Evolutionary conservation across 2,329 filamentous ascomycete genomes (phyloP), one percentile per base, ranked within the genome.

Genomic region (Didymosphaeria variabile): DNA sequence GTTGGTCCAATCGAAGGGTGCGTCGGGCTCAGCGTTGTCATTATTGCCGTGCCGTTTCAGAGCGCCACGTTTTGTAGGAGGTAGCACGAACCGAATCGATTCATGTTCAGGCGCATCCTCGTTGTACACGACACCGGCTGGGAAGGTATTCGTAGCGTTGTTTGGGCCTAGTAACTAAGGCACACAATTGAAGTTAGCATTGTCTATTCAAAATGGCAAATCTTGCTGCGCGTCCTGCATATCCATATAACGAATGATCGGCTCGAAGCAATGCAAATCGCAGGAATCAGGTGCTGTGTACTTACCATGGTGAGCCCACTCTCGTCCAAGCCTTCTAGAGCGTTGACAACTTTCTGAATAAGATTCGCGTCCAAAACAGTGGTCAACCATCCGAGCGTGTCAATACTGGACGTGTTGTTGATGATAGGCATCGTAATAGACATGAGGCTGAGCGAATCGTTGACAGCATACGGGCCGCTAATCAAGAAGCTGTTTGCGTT

Each of bases 361-460:
- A 90, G 84, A 4, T 81, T 80, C 1, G 90, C 90, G 58, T 91
- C 87, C 58, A 91, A 85, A n/a, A 97, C 83, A 2, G 94, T 81
- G 1, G 93, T 97, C 81, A 97, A 86, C 81, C 93, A 97, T 1
- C 92, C 94, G 5, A 97, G 83, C 0, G 94, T 86, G 63, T 90
- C 88, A 3, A 80, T 80, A 45, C 79, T 75, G 2, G 85, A 84
- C 1, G 84, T 83, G 66, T 89, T 91, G 73, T 90, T 88, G 61
- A 91, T 85, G 56, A 97, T 87, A 0, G 93, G 92, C 17, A 94
- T 80, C 0, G 93, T 97, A 60, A 97, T 82, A 2, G 93, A 97
- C 13, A 97, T 76, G 12, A 97, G 81, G 23, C 91, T 91, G 65
- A 90, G 91, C 0, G 88, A 87, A 47, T 86, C 80, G 73, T 96